Conservation (phyloP, 805 yeast genomes). For the Lachancea cidri region DNA sequence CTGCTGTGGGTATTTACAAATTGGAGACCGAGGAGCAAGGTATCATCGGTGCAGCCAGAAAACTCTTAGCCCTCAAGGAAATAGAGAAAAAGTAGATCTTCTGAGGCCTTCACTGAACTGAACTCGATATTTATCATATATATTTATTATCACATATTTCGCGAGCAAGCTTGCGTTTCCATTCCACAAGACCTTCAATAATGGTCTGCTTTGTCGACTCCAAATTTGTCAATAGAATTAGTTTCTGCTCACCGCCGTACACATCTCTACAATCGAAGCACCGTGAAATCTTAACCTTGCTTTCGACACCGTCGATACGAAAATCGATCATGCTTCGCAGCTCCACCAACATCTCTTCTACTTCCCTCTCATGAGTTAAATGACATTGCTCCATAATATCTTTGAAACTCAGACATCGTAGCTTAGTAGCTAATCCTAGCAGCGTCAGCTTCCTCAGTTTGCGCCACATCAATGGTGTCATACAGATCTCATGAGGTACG, state of each 20-base stretch:
- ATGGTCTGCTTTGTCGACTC: slow-evolving; percentile 7
- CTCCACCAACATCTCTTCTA: slow-evolving; percentile 22
- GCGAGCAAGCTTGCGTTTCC: slow-evolving; percentile 16
- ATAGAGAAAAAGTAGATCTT: slow-evolving; percentile 12
- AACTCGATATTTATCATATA: not conserved
- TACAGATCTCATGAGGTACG: slow-evolving; percentile 1
- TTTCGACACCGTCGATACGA: slow-evolving; percentile 21
- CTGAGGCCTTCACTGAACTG: not conserved
- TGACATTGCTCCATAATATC: slow-evolving; percentile 11
- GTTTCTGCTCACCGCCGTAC: slow-evolving; percentile 15
- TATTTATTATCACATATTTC: slow-evolving; percentile 11
- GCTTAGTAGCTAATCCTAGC: slow-evolving; percentile 17
- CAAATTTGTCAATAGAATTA: slow-evolving; percentile 7
- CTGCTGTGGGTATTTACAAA: slow-evolving; percentile 75
- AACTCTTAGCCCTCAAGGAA: slow-evolving; percentile 48
- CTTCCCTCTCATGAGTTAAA: slow-evolving; percentile 9
- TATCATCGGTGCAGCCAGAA: slow-evolving; percentile 54
- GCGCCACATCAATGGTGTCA: slow-evolving; percentile 14
- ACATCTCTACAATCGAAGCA: slow-evolving; percentile 27
- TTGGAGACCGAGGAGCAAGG: slow-evolving; percentile 81
- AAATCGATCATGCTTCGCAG: slow-evolving; percentile 13
- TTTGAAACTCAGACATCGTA: slow-evolving; percentile 16
- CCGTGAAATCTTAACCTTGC: slow-evolving; percentile 10
- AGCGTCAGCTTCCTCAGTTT: slow-evolving; percentile 24
- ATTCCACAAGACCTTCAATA: slow-evolving; percentile 10